phyloP scores from a whole-genome alignment of 2,329 filamentous ascomycete species.

The Plenodomus lindquistii region DNA sequence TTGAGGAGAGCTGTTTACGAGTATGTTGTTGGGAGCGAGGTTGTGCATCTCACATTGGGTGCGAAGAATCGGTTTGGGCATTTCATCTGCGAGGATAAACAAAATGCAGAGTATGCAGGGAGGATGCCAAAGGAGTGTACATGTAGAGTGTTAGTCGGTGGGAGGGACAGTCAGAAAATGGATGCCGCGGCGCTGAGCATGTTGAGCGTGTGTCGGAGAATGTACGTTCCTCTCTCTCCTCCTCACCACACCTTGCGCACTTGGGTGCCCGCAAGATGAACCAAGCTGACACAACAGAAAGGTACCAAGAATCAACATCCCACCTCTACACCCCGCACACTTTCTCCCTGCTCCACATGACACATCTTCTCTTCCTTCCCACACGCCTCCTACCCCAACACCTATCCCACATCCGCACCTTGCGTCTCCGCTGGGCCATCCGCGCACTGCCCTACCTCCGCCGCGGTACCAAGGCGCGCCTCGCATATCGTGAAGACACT shows the following conservation, averaged over 20 bases:
- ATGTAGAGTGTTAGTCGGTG: constrained; percentile 37
- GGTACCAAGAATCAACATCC: constrained; percentile 37
- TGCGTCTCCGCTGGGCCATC: constrained; percentile 39
- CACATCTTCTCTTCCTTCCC: constrained; percentile 40
- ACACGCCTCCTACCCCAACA: constrained; percentile 28
- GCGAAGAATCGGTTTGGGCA: constrained; percentile 36
- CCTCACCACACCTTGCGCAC: neutral
- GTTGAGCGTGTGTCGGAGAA: constrained; percentile 30
- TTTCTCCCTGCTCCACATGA: constrained; percentile 40
- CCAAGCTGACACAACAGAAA: constrained; percentile 3
- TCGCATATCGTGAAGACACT: constrained; percentile 42
- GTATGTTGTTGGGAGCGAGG: constrained; percentile 32
- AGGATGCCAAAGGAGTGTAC: constrained; percentile 17
- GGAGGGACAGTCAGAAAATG: constrained; percentile 20
- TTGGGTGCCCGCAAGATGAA: neutral
- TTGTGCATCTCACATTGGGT: constrained; percentile 37
- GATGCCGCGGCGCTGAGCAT: constrained; percentile 15
- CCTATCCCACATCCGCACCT: constrained; percentile 31
- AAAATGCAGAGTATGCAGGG: no score
- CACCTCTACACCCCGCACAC: constrained; percentile 35
- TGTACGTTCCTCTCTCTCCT: constrained; percentile 23
- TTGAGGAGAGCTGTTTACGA: constrained; percentile 38
- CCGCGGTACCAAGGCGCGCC: constrained; percentile 20
- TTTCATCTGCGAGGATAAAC: constrained; percentile 34
- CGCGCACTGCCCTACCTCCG: constrained; percentile 39